Percentiles rank a stretch among this genome's conserved stretches.
Conservation (phyloP, 768 basidiomycete species). For the Plicaturopsis crispa region DNA sequence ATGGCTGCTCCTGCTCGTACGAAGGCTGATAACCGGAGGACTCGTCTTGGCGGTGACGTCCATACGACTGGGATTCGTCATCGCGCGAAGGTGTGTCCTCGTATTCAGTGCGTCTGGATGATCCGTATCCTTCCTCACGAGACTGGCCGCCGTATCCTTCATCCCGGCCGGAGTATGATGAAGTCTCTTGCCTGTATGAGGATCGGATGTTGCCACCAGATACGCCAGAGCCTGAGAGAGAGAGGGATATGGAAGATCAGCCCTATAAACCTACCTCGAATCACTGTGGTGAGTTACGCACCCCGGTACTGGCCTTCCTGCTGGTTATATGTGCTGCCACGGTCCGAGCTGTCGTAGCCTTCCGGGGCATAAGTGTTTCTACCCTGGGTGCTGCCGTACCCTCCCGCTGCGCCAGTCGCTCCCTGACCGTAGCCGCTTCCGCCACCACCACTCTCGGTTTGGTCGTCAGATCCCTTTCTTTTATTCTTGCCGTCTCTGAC, state of each 20-base stretch:
- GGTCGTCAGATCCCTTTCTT: slow-evolving; percentile 40
- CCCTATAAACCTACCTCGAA: too few relatives aligned
- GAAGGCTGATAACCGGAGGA: background rate
- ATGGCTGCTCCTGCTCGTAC: too few relatives aligned
- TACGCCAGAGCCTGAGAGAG: too few relatives aligned
- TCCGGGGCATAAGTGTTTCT: background rate
- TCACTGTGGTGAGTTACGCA: too few relatives aligned
- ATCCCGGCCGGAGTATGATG: too few relatives aligned
- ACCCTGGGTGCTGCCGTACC: slow-evolving; percentile 8
- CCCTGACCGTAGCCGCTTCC: slow-evolving; percentile 20
- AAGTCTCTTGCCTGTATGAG: too few relatives aligned
- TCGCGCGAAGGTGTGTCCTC: slow-evolving; percentile 1
- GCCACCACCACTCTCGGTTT: slow-evolving; percentile 33
- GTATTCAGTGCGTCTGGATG: slow-evolving; percentile 6
- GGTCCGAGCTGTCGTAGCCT: too few relatives aligned
- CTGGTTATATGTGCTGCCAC: too few relatives aligned
- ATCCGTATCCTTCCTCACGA: slow-evolving; percentile 12
- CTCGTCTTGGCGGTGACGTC: background rate
- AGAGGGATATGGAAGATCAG: too few relatives aligned
- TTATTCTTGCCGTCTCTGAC: slow-evolving; percentile 52
- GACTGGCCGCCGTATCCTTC: slow-evolving; percentile 1
- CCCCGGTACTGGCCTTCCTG: too few relatives aligned
- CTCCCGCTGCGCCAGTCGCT: slow-evolving; percentile 7
- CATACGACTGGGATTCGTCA: slow-evolving; percentile 3
- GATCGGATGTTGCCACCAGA: too few relatives aligned